Evolutionary conservation across 1,139 yeast species (phyloP).

Genomic region (Nakaseomyces nivariensis): DNA sequence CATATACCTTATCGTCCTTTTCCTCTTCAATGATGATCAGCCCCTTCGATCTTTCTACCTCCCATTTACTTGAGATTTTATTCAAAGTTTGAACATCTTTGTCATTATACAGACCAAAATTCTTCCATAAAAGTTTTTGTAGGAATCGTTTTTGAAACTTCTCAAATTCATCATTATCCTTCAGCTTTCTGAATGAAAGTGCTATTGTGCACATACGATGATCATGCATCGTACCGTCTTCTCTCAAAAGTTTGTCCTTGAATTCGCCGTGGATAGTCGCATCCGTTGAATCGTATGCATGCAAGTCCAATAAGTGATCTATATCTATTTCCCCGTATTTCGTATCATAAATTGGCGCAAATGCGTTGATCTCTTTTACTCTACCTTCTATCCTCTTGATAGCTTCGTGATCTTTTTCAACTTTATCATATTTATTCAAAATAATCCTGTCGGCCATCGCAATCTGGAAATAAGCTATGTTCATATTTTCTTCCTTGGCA

Average conservation of each 20-base stretch:
- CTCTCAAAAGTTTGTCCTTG: slow-evolving; percentile 18
- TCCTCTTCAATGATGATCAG: slow-evolving; percentile 37
- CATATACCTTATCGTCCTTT: slow-evolving; percentile 34
- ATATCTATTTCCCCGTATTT: slow-evolving; percentile 63
- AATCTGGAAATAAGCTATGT: slow-evolving; percentile 83
- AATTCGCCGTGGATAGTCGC: slow-evolving; percentile 14
- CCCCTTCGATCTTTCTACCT: slow-evolving; percentile 80
- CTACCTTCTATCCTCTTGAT: slow-evolving; percentile 29
- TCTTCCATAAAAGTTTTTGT: slow-evolving; percentile 27
- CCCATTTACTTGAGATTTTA: slow-evolving; percentile 29
- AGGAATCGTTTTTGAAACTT: slow-evolving; percentile 16
- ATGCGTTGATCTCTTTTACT: slow-evolving; percentile 51
- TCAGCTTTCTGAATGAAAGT: slow-evolving; percentile 20
- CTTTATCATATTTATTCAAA: slow-evolving; percentile 63
- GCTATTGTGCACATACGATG: slow-evolving; percentile 40
- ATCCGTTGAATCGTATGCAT: slow-evolving; percentile 58
- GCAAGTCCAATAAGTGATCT: slow-evolving; percentile 57
- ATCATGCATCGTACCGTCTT: slow-evolving; percentile 32
- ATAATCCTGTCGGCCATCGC: slow-evolving; percentile 81
- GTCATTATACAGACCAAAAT: slow-evolving; percentile 17
- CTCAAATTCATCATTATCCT: slow-evolving; percentile 14
- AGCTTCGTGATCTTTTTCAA: slow-evolving; percentile 27
- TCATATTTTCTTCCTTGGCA: slow-evolving; percentile 38
- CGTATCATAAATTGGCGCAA: slow-evolving; percentile 60
- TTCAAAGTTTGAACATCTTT: slow-evolving; percentile 4